Conservation (phyloP, 2,329 filamentous ascomycete species). For the Dactylellina parvicollis region DNA sequence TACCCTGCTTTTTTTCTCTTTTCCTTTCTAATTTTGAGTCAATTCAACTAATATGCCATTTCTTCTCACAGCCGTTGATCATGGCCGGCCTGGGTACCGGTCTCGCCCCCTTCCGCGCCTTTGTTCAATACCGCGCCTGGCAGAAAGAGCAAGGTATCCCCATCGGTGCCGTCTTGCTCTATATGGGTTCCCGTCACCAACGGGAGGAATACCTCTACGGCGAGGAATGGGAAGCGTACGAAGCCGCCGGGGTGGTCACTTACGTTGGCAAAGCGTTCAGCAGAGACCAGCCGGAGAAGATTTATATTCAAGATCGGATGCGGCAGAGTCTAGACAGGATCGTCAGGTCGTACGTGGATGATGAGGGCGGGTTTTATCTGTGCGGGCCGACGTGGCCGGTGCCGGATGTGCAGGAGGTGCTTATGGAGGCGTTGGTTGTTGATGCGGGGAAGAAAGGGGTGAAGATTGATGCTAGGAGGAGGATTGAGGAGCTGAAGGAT, state of each 20-base stretch:
- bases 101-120: conserved; percentile 97
- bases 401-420: conserved; percentile 90
- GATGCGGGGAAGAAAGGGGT: conserved; percentile 76
- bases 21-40: neutral
- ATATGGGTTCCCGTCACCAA: conserved; percentile 96
- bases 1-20: neutral
- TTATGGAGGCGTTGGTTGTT: conserved; percentile 87
- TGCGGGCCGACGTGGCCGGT: conserved; percentile 99
- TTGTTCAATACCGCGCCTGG: conserved; percentile 96
- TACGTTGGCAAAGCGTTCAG: conserved; percentile 93
- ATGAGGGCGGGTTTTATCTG: conserved; percentile 94
- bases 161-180: conserved; percentile 90
- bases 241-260: conserved; percentile 93
- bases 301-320: conserved; percentile 99
- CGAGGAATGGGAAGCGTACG: conserved; percentile 98
- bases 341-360: conserved; percentile 82
- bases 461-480: conserved; percentile 85
- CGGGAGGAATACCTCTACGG: conserved; percentile 98
- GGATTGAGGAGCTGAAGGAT: conserved; percentile 98
- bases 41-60: neutral
- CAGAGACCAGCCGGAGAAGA: conserved; percentile 96
- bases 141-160: conserved; percentile 97
- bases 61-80: conserved; percentile 74
- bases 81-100: conserved; percentile 99
- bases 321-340: conserved; percentile 84